A percentile compares a stretch with the other conserved stretches of the same genome.
These are phyloP conservation scores for Malassezia slooffiae DNA, from an alignment of 1,284 basidiomycete genomes.

Conservation along the genomic window DNA sequence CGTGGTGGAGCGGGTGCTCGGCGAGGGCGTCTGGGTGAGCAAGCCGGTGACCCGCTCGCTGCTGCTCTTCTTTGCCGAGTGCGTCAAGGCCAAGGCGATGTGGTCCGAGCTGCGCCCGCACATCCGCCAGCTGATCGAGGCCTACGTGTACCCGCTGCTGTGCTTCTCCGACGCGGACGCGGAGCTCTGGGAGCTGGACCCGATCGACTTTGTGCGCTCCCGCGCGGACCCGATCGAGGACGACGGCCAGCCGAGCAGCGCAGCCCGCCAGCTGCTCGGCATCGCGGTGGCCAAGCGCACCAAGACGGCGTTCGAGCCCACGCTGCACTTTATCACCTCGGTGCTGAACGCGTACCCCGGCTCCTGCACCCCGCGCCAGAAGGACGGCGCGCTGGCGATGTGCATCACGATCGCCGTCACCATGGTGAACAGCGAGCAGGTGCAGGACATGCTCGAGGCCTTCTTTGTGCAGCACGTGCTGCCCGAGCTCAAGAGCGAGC, in stretches of 20 bases:
- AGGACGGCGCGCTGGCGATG: constrained; percentile 41
- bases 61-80: constrained; percentile 38
- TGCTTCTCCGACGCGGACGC: constrained; percentile 38
- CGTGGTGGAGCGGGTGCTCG: constrained; percentile 27
- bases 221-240: constrained; percentile 39
- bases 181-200: constrained; percentile 42
- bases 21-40: constrained; percentile 29
- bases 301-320: constrained; percentile 35
- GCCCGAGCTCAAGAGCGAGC: constrained; percentile 31
- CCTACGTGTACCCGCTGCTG: constrained; percentile 40
- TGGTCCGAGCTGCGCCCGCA: constrained; percentile 42
- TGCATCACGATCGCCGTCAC: constrained; percentile 28
- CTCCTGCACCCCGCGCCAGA: constrained; percentile 26
- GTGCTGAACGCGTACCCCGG: constrained; percentile 37
- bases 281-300: constrained; percentile 26
- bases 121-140: constrained; percentile 28
- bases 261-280: constrained; percentile 26
- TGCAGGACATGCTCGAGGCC: constrained; percentile 29
- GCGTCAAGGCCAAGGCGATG: constrained; percentile 41
- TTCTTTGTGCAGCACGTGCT: constrained; percentile 42
- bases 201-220: constrained; percentile 39
- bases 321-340: constrained; percentile 38
- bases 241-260: constrained; percentile 24
- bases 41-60: constrained; percentile 32
- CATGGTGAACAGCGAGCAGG: constrained; percentile 36